Evolutionary conservation across 2,329 filamentous ascomycete species (phyloP).

Genomic region (Thermomyces lanuginosus): DNA sequence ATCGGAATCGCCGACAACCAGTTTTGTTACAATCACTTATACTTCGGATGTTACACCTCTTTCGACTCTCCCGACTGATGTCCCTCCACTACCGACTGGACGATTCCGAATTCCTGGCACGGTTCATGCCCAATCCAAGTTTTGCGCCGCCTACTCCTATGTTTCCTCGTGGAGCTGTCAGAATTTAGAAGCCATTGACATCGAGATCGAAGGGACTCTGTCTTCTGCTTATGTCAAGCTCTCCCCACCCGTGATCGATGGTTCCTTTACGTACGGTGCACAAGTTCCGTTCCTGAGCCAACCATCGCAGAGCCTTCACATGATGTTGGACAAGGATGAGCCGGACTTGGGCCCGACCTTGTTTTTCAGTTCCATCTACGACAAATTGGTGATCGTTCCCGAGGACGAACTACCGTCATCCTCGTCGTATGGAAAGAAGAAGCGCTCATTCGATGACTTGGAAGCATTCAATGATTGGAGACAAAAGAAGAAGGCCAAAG

Average conservation of each 20-base stretch:
- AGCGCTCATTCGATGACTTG: conserved; percentile 13
- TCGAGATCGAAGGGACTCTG: conserved; percentile 15
- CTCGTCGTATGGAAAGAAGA: conserved; percentile 11
- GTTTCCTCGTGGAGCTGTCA: conserved; percentile 37
- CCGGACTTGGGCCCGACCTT: conserved; percentile 43
- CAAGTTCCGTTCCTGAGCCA: conserved; percentile 38
- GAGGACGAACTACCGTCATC: conserved; percentile 19
- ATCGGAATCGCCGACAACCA: conserved; percentile 6
- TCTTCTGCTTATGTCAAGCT: conserved; percentile 20
- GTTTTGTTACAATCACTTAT: conserved; percentile 32
- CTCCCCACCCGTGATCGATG: conserved; percentile 20
- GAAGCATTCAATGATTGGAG: conserved; percentile 8
- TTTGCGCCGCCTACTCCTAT: conserved; percentile 32
- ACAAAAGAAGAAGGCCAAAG: conserved; percentile 26
- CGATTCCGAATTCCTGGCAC: conserved; percentile 33
- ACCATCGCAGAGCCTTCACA: conserved; percentile 31
- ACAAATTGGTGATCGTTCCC: conserved; percentile 45
- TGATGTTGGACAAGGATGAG: conserved; percentile 43
- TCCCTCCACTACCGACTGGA: conserved; percentile 35
- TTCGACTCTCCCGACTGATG: conserved; percentile 26
- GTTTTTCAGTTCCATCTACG: conserved; percentile 46
- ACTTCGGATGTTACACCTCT: conserved; percentile 37
- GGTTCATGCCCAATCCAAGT: conserved; percentile 31
- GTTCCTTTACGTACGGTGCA: conserved; percentile 41
- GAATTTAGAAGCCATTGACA: conserved; percentile 17